Evolutionary conservation across 331 rosid genomes (phyloP).

Genomic region (Acacia concinna): DNA sequence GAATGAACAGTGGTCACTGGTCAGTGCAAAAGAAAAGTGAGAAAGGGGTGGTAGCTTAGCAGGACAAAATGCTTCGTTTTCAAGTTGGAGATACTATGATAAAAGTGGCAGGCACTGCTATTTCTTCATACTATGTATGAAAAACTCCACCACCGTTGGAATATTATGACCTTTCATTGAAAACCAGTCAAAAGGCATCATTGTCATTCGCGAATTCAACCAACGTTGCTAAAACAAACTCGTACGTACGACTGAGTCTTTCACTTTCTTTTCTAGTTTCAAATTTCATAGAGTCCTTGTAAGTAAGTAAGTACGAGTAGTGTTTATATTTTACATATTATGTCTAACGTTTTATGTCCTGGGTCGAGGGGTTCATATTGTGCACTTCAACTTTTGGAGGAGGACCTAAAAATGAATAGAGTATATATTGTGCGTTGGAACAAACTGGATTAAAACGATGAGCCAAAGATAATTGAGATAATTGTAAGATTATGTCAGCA

Average conservation of each 20-base stretch:
- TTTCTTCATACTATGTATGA: background rate
- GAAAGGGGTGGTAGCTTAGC: background rate
- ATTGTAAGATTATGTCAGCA: constrained; percentile 5
- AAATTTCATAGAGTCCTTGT: background rate
- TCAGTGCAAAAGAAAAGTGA: background rate
- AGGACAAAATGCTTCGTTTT: background rate
- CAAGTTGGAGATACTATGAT: background rate
- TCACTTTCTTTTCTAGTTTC: background rate
- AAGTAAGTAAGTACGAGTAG: too few species aligned
- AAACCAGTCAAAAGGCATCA: constrained; percentile 16
- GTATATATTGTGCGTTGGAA: background rate
- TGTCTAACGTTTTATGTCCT: background rate
- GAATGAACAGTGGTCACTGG: background rate
- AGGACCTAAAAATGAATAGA: background rate
- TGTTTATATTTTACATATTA: too few species aligned
- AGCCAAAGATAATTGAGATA: background rate
- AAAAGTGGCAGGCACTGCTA: background rate
- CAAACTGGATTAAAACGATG: background rate
- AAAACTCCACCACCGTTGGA: background rate
- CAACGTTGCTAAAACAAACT: background rate
- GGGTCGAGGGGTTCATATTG: background rate
- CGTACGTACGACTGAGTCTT: background rate
- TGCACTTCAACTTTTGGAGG: background rate
- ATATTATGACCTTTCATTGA: background rate
- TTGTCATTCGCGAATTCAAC: background rate